These are phyloP conservation scores for Acacia crassicarpa DNA, from an alignment of 306 rosid species.

Conservation along the genomic window DNA sequence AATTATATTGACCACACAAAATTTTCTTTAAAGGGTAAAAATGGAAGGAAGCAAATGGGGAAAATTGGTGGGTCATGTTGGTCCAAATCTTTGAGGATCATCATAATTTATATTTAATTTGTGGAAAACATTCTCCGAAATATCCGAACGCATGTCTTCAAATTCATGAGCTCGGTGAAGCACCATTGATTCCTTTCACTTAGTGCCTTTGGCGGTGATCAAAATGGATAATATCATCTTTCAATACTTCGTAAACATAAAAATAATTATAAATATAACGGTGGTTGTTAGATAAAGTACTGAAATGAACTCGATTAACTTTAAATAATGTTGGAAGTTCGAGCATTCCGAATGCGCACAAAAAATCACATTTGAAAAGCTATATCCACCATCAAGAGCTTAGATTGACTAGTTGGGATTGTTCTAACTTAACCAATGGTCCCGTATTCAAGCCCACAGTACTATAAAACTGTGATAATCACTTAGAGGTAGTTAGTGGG, in stretches of 20 bases:
- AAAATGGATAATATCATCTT: neutral
- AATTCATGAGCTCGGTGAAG: constrained; percentile 16
- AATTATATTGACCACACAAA: neutral
- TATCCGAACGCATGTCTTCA: constrained; percentile 37
- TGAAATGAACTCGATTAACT: neutral
- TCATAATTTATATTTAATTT: constrained; percentile 1
- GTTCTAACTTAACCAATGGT: too few species aligned
- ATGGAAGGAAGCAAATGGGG: neutral
- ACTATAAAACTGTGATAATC: too few species aligned
- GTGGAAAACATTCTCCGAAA: constrained; percentile 38
- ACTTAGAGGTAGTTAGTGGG: too few species aligned
- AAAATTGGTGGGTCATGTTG: constrained; percentile 17
- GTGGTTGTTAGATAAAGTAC: neutral
- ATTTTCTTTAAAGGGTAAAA: neutral
- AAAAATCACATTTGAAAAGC: neutral
- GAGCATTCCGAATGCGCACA: neutral
- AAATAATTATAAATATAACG: neutral
- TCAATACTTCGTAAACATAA: neutral
- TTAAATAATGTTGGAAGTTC: neutral
- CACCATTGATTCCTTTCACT: constrained; percentile 12
- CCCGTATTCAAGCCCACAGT: too few species aligned
- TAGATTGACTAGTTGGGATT: too few species aligned
- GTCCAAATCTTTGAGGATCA: neutral
- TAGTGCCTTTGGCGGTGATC: constrained; percentile 13
- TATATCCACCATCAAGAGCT: too few species aligned